Conservation (phyloP, 2,329 filamentous ascomycete genomes). For the Allantophomopsis lycopodina region DNA sequence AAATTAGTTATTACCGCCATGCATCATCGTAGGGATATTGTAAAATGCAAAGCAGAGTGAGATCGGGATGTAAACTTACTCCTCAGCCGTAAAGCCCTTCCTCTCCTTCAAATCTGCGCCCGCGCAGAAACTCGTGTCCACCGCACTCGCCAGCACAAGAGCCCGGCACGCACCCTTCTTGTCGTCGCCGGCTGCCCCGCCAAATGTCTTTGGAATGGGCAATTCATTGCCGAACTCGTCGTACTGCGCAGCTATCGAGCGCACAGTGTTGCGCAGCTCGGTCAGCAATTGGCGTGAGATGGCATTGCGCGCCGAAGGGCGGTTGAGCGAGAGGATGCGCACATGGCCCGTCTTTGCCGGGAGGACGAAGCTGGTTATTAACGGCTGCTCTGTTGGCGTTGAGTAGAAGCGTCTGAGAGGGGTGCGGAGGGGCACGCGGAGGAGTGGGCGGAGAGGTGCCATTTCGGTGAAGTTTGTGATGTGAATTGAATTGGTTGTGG, state of each 20-base stretch:
- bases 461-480: neutral
- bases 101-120: constrained; percentile 92
- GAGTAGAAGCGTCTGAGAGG: constrained; percentile 4
- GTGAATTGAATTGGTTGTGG: neutral
- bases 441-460: neutral
- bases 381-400: constrained; percentile 3
- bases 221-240: constrained; percentile 38
- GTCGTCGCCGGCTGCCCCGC: constrained; percentile 28
- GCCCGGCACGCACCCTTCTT: constrained; percentile 55
- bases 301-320: constrained; percentile 76
- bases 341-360: constrained; percentile 67
- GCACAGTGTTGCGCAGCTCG: constrained; percentile 58
- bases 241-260: constrained; percentile 54
- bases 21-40: no score
- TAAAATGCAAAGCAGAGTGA: no score
- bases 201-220: constrained; percentile 23
- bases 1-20: no score
- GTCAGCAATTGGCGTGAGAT: constrained; percentile 69
- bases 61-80: constrained; percentile 33
- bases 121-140: constrained; percentile 83
- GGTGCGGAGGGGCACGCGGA: neutral
- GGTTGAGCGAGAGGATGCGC: constrained; percentile 76
- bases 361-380: constrained; percentile 5
- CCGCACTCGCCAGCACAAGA: constrained; percentile 69
- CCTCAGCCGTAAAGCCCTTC: constrained; percentile 57